Evolutionary conservation across 768 basidiomycete genomes (phyloP), one percentile per base, ranked within the genome.

Genomic region (Mycena floridula): DNA sequence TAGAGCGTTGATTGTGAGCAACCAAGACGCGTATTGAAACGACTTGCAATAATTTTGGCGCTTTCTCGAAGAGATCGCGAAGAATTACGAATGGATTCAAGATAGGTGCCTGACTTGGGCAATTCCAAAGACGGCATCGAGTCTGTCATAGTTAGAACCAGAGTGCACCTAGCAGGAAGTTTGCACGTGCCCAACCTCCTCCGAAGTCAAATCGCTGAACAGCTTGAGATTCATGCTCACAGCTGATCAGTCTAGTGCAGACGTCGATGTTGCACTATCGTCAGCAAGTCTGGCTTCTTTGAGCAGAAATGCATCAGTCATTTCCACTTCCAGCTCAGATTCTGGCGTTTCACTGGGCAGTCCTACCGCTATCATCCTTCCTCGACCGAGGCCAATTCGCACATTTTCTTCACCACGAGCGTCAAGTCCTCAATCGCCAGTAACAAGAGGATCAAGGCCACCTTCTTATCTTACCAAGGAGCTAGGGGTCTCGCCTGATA

Each of bases 251-350:
- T 48, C 61, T 7, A 44, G 57, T 6, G 59, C 63, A 42, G 58
- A 62, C 18, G 59, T 65, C 23, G 68, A 70, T 12, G 43, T 48
- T 46, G 42, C 55, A 11, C 48, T 25, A 26, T 43, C 53, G 40
- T 48, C 53, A 40, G 25, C 43, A 30, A 32, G 38, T 39, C 56
- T 87, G 45, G 78, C 81, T 40, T 79, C 82, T 58, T 73, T 87
- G 41, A 82, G 80, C 66, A 76, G 85, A 59, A 85, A 85, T 67
- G 73, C 85, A 1, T 85, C 85, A 11, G 85, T 84, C 58, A 83
- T 87, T 45, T 86, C 83, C 0, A 78, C 73, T 32, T 81, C 79
- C 49, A 74, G 71, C 56, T 81, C 81, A 27, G 67, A 70, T 46
- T 70, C 68, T 26, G 73, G 76, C 13, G 64, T 69, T 32, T 63